These are phyloP conservation scores for Saccharomyces hybrid DNA, from an alignment of 1,139 yeast genomes.

Conservation along the genomic window DNA sequence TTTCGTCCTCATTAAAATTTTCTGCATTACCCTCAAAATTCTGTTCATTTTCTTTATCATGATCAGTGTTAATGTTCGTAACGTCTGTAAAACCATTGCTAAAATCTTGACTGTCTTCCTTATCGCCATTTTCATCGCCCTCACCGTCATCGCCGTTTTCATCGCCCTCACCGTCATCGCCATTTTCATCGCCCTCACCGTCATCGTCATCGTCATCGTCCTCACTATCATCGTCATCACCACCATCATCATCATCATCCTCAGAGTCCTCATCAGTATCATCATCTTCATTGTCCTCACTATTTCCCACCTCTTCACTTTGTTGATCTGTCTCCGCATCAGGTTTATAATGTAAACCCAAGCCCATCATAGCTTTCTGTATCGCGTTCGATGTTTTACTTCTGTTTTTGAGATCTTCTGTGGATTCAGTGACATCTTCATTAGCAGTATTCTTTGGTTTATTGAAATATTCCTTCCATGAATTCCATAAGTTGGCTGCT, in stretches of 20 bases:
- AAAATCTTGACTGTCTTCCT: neutral
- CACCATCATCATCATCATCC: neutral
- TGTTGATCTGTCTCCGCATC: neutral
- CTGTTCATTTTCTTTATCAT: neutral
- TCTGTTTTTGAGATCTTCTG: slow-evolving; percentile 3
- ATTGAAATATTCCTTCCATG: slow-evolving; percentile 14
- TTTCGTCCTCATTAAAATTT: neutral
- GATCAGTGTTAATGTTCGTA: neutral
- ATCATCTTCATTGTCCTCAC: neutral
- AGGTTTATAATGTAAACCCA: slow-evolving; percentile 1
- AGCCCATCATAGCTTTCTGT: slow-evolving; percentile 1
- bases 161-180: neutral
- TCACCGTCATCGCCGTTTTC: too few relatives aligned
- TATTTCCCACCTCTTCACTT: neutral
- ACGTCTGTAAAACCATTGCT: neutral
- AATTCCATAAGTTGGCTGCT: slow-evolving; percentile 5
- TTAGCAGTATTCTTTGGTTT: slow-evolving; percentile 6
- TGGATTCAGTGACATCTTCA: neutral
- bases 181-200: neutral
- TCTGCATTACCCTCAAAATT: neutral
- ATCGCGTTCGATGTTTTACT: slow-evolving; percentile 2
- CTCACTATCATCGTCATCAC: neutral
- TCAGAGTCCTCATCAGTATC: neutral
- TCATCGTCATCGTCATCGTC: neutral
- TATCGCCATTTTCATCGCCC: neutral